phyloP scores from a whole-genome alignment of 345 rosid species.

The Adansonia digitata region DNA sequence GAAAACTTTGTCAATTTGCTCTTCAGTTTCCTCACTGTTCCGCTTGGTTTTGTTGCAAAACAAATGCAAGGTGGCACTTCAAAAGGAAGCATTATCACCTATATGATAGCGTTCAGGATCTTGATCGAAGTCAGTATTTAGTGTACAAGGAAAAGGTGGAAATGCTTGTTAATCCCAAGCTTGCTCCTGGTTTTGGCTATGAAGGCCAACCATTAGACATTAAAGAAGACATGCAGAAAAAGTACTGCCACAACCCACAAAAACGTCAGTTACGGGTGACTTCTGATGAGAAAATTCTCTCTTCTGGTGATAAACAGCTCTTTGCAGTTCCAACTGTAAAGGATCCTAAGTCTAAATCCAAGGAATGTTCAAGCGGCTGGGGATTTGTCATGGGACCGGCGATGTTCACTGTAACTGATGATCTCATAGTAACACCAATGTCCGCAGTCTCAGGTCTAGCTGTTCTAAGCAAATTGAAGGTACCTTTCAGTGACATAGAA shows the following conservation, averaged over 20 bases:
- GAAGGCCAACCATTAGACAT: conserved; percentile 2
- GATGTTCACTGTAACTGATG: conserved; percentile 17
- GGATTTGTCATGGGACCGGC: conserved; percentile 12
- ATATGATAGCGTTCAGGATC: conserved; percentile 6
- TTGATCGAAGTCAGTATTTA: conserved; percentile 11
- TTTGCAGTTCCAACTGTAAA: neutral
- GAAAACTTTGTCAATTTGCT: conserved; percentile 26
- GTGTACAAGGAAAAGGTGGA: neutral
- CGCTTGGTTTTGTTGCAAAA: conserved; percentile 18
- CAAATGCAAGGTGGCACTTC: neutral
- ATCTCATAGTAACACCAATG: conserved; percentile 11
- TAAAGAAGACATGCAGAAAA: neutral
- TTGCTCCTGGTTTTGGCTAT: conserved; percentile 10
- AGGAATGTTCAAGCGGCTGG: neutral
- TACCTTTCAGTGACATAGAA: conserved; percentile 14
- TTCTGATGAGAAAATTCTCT: neutral
- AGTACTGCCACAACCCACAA: rapidly evolving
- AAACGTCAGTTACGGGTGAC: rapidly evolving
- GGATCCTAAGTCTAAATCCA: neutral
- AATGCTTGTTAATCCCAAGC: conserved; percentile 17
- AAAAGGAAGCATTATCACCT: conserved; percentile 13
- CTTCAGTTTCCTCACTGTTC: conserved; percentile 31
- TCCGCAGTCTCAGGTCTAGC: conserved; percentile 9
- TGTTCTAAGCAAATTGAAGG: conserved; percentile 8
- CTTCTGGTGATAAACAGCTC: rapidly evolving